Evolutionary conservation across 179 eudicot genomes (phyloP).

Genomic region (Silene vulgaris): DNA sequence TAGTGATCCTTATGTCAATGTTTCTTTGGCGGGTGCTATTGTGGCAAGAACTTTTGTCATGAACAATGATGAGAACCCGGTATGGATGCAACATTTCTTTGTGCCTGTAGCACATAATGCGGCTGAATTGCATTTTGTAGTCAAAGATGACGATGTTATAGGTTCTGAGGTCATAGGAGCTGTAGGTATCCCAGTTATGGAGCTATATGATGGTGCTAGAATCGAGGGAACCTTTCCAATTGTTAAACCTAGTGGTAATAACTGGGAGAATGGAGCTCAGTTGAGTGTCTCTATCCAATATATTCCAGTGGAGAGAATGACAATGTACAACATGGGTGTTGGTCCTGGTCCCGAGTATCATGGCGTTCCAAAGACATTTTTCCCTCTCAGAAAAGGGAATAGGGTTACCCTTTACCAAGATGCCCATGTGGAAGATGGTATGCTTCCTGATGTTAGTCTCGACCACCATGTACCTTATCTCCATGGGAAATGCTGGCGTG

Average conservation of each 20-base stretch:
- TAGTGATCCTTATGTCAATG: conserved; percentile 69
- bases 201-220: conserved; percentile 37
- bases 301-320: conserved; percentile 44
- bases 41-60: conserved; percentile 74
- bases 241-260: conserved; percentile 38
- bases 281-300: conserved; percentile 60
- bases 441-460: conserved; percentile 49
- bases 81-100: conserved; percentile 66
- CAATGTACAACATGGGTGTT: conserved; percentile 44
- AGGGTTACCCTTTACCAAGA: conserved; percentile 74
- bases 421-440: conserved; percentile 56
- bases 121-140: conserved; percentile 62
- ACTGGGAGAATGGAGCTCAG: conserved; percentile 49
- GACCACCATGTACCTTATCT: conserved; percentile 39
- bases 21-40: conserved; percentile 51
- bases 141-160: conserved; percentile 62
- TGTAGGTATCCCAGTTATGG: conserved; percentile 51
- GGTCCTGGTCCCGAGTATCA: conserved; percentile 39
- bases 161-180: conserved; percentile 67
- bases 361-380: conserved; percentile 71
- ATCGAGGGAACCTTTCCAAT: conserved; percentile 60
- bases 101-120: conserved; percentile 72
- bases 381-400: conserved; percentile 66
- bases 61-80: conserved; percentile 53
- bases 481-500: conserved; percentile 72